These are phyloP conservation scores for Paraphoma chrysanthemicola DNA, from an alignment of 2,329 filamentous ascomycete genomes.

Conservation along the genomic window DNA sequence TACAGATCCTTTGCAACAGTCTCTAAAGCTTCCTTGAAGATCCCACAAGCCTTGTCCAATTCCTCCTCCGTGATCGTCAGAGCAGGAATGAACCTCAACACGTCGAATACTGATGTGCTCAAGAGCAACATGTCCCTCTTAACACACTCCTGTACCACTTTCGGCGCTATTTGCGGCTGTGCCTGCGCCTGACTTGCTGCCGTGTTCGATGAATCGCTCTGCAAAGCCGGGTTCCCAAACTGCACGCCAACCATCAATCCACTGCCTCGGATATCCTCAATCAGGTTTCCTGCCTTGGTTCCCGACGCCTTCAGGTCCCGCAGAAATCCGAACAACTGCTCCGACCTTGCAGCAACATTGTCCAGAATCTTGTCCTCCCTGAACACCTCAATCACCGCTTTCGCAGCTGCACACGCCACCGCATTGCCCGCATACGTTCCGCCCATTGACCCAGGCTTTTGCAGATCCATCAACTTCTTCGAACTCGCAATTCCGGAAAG, in stretches of 20 bases:
- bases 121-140: constrained; percentile 39
- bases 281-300: constrained; percentile 34
- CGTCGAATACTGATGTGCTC: constrained; percentile 39
- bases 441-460: constrained; percentile 39
- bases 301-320: constrained; percentile 28
- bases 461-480: constrained; percentile 34
- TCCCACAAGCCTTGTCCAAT: constrained; percentile 27
- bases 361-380: constrained; percentile 36
- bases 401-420: constrained; percentile 37
- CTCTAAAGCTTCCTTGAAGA: constrained; percentile 36
- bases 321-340: constrained; percentile 35
- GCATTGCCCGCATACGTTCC: constrained; percentile 40
- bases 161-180: constrained; percentile 34
- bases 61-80: constrained; percentile 38
- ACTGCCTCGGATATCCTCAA: constrained; percentile 35
- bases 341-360: constrained; percentile 34
- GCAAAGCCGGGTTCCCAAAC: constrained; percentile 25
- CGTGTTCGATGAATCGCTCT: constrained; percentile 28
- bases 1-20: constrained; percentile 34
- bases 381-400: constrained; percentile 32
- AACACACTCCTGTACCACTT: constrained; percentile 35
- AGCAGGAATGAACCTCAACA: constrained; percentile 36
- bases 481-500: constrained; percentile 36
- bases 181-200: constrained; percentile 16
- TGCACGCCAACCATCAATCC: constrained; percentile 40